A percentile compares a stretch with the other conserved stretches of the same genome.
Evolutionary conservation across 1,139 yeast species (phyloP).

Genomic region (Diutina pseudorugosa): DNA sequence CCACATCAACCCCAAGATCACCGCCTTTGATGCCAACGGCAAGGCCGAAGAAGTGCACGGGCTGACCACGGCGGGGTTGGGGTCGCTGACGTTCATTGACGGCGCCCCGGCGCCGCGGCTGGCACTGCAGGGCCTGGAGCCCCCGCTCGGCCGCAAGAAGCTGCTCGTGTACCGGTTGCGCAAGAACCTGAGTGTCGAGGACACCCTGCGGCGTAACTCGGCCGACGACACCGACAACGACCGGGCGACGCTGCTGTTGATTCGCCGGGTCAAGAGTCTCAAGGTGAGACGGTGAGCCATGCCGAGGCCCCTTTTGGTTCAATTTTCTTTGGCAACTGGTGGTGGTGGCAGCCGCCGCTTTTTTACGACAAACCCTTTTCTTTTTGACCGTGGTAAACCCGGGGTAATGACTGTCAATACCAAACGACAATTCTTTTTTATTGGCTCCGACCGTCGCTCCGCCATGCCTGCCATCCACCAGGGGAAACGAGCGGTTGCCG

Average conservation of each 20-base stretch:
- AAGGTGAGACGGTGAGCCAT: slow-evolving; percentile 41
- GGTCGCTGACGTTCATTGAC: slow-evolving; percentile 84
- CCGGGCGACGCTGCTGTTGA: slow-evolving; percentile 32
- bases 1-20: slow-evolving; percentile 39
- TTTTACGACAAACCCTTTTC: too few species aligned
- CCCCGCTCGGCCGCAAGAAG: slow-evolving; percentile 50
- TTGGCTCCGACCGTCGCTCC: neutral
- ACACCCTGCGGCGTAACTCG: slow-evolving; percentile 22
- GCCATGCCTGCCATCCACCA: neutral
- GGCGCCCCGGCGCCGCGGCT: slow-evolving; percentile 85
- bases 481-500: too few species aligned
- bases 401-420: too few species aligned
- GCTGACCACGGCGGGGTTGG: slow-evolving; percentile 72
- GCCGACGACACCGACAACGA: slow-evolving; percentile 20
- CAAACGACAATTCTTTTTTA: too few species aligned
- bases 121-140: slow-evolving; percentile 16
- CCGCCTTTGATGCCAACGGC: slow-evolving; percentile 57
- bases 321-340: too few species aligned
- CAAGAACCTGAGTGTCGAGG: slow-evolving; percentile 27
- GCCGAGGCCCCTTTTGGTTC: neutral
- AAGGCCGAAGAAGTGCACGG: slow-evolving; percentile 77
- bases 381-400: too few species aligned
- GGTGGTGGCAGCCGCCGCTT: too few species aligned
- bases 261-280: slow-evolving; percentile 80
- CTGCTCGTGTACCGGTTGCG: slow-evolving; percentile 60